These are phyloP conservation scores for Dendryphion nanum DNA, from an alignment of 2,329 filamentous ascomycete genomes.

Conservation along the genomic window DNA sequence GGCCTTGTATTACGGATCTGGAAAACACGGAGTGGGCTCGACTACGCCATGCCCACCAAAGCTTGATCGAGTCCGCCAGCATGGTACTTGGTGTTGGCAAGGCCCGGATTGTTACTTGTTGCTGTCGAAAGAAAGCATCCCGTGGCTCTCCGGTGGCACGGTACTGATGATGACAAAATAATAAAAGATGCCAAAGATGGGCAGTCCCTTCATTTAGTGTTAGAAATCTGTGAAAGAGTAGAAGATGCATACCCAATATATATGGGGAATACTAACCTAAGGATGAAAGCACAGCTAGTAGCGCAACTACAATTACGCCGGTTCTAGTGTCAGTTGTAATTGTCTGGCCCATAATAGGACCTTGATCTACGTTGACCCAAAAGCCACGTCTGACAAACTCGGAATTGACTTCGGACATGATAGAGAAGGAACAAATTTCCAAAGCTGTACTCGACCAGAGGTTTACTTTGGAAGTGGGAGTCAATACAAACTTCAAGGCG, in stretches of 20 bases:
- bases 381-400: slow-evolving; percentile 2
- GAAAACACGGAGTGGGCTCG: slow-evolving; percentile 6
- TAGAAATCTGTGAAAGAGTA: not conserved
- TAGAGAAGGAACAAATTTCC: no score
- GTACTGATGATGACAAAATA: slow-evolving; percentile 1
- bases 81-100: slow-evolving; percentile 11
- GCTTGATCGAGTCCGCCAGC: slow-evolving; percentile 10
- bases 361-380: slow-evolving; percentile 1
- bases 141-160: slow-evolving; percentile 6
- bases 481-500: no score
- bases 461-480: no score
- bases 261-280: slow-evolving; percentile 1
- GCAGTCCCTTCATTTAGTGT: slow-evolving; percentile 1
- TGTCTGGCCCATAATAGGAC: slow-evolving; percentile 4
- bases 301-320: slow-evolving; percentile 1
- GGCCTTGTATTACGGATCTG: slow-evolving; percentile 3
- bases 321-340: slow-evolving; percentile 2
- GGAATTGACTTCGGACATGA: slow-evolving; percentile 3
- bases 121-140: slow-evolving; percentile 14
- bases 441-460: no score
- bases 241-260: not conserved
- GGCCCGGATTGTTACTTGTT: slow-evolving; percentile 12
- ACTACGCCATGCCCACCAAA: slow-evolving; percentile 12
- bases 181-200: not conserved
- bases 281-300: slow-evolving; percentile 2